Evolutionary conservation across 1,284 basidiomycete species (phyloP), one percentile per base, ranked within the genome.

Genomic region (Ustilago nuda): DNA sequence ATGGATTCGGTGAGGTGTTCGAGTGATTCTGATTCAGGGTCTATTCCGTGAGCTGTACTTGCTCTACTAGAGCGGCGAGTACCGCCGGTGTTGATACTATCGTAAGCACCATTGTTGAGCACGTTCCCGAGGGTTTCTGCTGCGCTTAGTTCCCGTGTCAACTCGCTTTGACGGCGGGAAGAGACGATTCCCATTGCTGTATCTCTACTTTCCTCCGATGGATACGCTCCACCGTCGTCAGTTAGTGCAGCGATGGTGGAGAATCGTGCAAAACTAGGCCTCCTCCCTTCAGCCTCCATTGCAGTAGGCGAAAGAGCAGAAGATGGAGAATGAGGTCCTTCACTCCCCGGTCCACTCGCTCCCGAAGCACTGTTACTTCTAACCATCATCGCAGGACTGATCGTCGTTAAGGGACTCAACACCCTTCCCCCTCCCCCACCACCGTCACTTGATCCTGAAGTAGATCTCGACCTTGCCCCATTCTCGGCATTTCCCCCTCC

Each of bases 1-100:
- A 79, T 71, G 63, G 76, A 79, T 35, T 80, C 76, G 15, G 66
- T 66, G 27, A 80, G 62, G 35, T 70, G 64, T 55, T 70, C 66
- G 30, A 72, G 56, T 43, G 69, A 57, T 9, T 35, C 53, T 4
- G 54, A 39, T 17, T 60, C 63, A 7, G 52, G 37, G 13, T 60
- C 43, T 59, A n/a, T 48, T 4, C 27, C 64, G 33, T 56, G 59
- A 27, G 53, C 58, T 9, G 60, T 61, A 35, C 74, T 76, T 15
- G 66, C 74, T 9, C 74, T 59, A 41, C 74, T 72, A n/a, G 74
- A 76, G 1, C 66, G 43, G 1, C 70, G 37, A 15, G 74, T 72
- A 15, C 66, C 73, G 4, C 56, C 63, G 7, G 61, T 75, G 30
- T 76, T 76, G 65, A 71, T 59, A 33, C 65, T 65, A 55, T 76